phyloP scores from a whole-genome alignment of 305 asterid genomes.

The Fraxinus dipetala region DNA sequence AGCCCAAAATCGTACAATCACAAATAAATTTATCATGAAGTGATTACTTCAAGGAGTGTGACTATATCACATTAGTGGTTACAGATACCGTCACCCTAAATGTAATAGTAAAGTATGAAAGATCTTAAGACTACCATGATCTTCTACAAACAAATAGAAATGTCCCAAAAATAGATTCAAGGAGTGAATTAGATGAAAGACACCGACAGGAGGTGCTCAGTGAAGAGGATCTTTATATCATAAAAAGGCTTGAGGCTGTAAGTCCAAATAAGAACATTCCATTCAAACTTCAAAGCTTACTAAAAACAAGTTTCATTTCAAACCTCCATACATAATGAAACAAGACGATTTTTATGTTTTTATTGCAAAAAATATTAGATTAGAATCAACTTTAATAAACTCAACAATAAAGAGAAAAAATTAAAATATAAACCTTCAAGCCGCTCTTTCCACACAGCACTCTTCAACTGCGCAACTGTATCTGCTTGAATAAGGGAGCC shows the following conservation, averaged over 20 bases:
- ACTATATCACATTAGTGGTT: background rate
- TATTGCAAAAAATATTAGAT: background rate
- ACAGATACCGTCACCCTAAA: background rate
- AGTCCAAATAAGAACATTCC: background rate
- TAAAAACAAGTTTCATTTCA: background rate
- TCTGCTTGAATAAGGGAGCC: slow-evolving; percentile 85
- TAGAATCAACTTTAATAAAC: background rate
- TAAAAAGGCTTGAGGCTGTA: background rate
- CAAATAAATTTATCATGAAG: background rate
- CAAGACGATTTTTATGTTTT: background rate
- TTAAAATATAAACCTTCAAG: slow-evolving; percentile 71
- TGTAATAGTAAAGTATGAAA: background rate
- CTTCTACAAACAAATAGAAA: background rate
- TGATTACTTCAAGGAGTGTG: background rate
- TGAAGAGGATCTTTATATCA: background rate
- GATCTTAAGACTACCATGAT: background rate
- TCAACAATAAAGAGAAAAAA: background rate
- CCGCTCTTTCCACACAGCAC: slow-evolving; percentile 98
- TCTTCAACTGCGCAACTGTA: slow-evolving; percentile 74
- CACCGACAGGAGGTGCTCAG: background rate
- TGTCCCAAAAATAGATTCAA: background rate
- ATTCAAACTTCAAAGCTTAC: background rate
- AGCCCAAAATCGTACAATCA: background rate
- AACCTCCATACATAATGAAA: background rate
- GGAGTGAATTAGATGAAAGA: background rate